Percentiles rank a stretch among this genome's conserved stretches.
phyloP scores from a whole-genome alignment of 352 stramenopile species.

The Pythium brassicae region DNA sequence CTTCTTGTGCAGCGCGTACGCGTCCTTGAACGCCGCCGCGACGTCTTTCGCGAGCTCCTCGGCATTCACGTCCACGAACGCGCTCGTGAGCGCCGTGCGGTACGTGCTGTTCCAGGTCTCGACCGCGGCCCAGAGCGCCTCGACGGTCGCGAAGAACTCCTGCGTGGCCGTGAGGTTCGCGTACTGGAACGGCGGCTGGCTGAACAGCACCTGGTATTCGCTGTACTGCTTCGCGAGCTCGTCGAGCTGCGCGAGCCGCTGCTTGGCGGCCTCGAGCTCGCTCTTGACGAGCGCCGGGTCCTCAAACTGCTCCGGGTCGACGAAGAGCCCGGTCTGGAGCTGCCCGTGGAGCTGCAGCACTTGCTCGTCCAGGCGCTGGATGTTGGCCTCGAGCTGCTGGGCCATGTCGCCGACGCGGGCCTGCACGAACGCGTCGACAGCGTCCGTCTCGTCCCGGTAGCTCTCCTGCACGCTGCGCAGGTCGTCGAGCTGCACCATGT shows the following conservation, averaged over 20 bases:
- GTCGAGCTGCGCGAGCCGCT: conserved; percentile 80
- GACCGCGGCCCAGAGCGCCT: conserved; percentile 81
- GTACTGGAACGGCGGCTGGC: conserved; percentile 86
- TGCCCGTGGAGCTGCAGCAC: conserved; percentile 80
- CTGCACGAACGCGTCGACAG: conserved; percentile 83
- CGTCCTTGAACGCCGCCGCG: conserved; percentile 83
- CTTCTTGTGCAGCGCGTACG: conserved; percentile 89
- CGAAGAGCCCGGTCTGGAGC: conserved; percentile 82
- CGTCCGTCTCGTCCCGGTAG: conserved; percentile 88
- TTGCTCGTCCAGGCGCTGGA: conserved; percentile 90
- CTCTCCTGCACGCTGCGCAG: conserved; percentile 80
- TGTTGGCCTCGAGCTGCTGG: conserved; percentile 89
- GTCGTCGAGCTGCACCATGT: conserved; percentile 92
- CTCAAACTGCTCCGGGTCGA: conserved; percentile 86
- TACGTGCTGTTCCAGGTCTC: conserved; percentile 88
- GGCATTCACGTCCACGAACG: conserved; percentile 86
- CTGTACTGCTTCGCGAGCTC: conserved; percentile 90
- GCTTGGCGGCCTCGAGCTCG: conserved; percentile 78
- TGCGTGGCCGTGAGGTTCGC: conserved; percentile 84
- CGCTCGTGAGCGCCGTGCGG: conserved; percentile 65
- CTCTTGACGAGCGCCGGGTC: conserved; percentile 74
- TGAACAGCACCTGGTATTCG: conserved; percentile 91
- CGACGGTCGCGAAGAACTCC: conserved; percentile 81
- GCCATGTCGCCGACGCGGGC: conserved; percentile 89
- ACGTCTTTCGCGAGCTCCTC: conserved; percentile 88